Evolutionary conservation across 192 early-diverging fungal species (phyloP).

Genomic region (Umbelopsis isabellina): DNA sequence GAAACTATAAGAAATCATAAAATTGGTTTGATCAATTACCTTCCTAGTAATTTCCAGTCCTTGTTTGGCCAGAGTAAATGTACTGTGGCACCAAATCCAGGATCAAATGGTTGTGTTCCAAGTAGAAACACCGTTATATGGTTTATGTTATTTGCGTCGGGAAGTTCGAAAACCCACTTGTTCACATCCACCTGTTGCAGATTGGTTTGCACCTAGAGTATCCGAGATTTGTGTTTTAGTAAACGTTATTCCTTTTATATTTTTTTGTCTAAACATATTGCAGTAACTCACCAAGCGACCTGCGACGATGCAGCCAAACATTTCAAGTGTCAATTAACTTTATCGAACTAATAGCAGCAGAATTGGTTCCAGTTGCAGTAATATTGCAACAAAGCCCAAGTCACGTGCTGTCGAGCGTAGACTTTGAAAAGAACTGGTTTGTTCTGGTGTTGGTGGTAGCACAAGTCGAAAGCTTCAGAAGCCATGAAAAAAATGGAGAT

Average conservation of each 20-base stretch:
- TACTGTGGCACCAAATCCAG: slow-evolving; percentile 91
- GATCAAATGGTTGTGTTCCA: slow-evolving; percentile 84
- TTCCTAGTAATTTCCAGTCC: slow-evolving; percentile 77
- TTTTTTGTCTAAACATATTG: background rate
- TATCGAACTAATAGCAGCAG: no score
- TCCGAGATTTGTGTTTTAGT: background rate
- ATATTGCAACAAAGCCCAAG: no score
- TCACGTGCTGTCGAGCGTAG: no score
- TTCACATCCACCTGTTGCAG: slow-evolving; percentile 84
- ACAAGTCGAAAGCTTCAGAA: no score
- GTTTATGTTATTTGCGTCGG: slow-evolving; percentile 85
- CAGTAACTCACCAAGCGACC: slow-evolving; percentile 68
- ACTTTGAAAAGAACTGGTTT: no score
- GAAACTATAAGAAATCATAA: background rate
- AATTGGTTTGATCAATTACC: slow-evolving; percentile 38
- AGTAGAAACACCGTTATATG: slow-evolving; percentile 94
- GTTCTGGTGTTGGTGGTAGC: no score
- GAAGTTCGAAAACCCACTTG: slow-evolving; percentile 90
- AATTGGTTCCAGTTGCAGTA: no score
- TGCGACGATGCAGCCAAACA: slow-evolving; percentile 95
- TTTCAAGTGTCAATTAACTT: slow-evolving; percentile 28
- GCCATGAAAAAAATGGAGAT: no score
- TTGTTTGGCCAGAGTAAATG: slow-evolving; percentile 89
- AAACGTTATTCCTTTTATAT: background rate
- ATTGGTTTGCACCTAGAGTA: slow-evolving; percentile 84